Evolutionary conservation across 2,329 filamentous ascomycete genomes (phyloP), one percentile per base, ranked within the genome.

Genomic region (Colletotrichum ledebouriae): DNA sequence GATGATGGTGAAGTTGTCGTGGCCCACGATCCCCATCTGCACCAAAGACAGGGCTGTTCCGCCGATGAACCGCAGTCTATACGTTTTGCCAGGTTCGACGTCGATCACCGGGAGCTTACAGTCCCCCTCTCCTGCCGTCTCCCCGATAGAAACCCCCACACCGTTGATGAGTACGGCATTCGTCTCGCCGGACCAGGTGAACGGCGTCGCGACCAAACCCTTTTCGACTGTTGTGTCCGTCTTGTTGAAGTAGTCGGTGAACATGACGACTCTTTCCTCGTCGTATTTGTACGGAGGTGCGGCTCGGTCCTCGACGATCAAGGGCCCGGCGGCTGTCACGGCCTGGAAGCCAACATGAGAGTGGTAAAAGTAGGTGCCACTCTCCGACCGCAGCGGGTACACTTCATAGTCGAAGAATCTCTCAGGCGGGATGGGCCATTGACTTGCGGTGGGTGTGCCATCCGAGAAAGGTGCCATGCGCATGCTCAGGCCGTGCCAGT

Each of bases 361-460:
- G 73, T 92, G 89, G 73, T 91, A 92, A 74, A 89, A 91, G 73
- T 90, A 92, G 0, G 88, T 88, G 4, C 89, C 90, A 0, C 87
- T 84, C 61, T 87, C 84, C 6, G 83, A 85, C 1, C 75, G 49
- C 3, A 84, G 76, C 0, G 87, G 84, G 15, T 82, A 81, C 3
- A 92, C 77, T 73, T 92, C 88, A 73, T 92, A 92, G 77, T 92
- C 90, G 75, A 92, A 92, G 77, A 86, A 92, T 67, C 87, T 82
- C 1, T 80, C 76, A 0, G 88, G 83, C 0, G 87, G 84, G 42
- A 92, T 90, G 0, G 89, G 88, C 89, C 89, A 92, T 72, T 92
- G 89, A 17, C 84, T 84, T 2, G 86, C 88, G 34, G 81, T 76
- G 0, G 89, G 87, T 0, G 87, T 83, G 4, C 90, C 89, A 71